Evolutionary conservation across 805 yeast genomes (phyloP), one percentile per base, ranked within the genome.

Genomic region (Wickerhamiella sergipiensis): DNA sequence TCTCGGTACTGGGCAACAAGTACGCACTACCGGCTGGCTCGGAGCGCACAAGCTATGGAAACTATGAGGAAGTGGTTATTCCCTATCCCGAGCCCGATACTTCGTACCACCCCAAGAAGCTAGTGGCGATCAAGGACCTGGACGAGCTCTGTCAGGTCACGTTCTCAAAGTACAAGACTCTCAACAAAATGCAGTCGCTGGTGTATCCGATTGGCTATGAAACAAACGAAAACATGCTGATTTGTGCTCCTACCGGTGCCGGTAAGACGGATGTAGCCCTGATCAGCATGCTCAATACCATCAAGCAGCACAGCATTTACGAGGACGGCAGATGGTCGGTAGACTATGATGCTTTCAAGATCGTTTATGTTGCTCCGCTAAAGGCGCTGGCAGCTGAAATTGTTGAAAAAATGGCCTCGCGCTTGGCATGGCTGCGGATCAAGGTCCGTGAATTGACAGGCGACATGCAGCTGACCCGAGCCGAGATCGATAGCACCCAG

Each of bases 181-280:
- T 90, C 57, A 90, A 90, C 67, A 77, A 84, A 57, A 84, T 92
- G 76, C 98, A 90, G 67, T 83, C 95, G 17, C 71, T 92, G 54
- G 94, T 90, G 1, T 92, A 74, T 58, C 95, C 95, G 0, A 86
- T 89, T 13, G 97, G 95, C 0, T 92, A 90, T 64, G 80, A 83
- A 50, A 83, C 97, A 5, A 88, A 85, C 64, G 97, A 90, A 60
- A 90, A 90, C 61, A 85, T 92, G 95, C 70, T 89, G 48, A 87
- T 89, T 4, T 89, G 97, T 78, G 96, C 97, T 0, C 97, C 97
- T 1, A 89, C 97, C 0, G 97, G 97, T 74, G 95, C 97, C 6
- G 97, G 97, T 76, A 89, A 89, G 63, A 89, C 97, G 0, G 96
- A 89, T 65, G 90, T 89, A 24, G 97, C 97, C 0, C 67, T 89